phyloP scores from a whole-genome alignment of 2,329 filamentous ascomycete genomes.

The Ceratocystis eucalypticola region DNA sequence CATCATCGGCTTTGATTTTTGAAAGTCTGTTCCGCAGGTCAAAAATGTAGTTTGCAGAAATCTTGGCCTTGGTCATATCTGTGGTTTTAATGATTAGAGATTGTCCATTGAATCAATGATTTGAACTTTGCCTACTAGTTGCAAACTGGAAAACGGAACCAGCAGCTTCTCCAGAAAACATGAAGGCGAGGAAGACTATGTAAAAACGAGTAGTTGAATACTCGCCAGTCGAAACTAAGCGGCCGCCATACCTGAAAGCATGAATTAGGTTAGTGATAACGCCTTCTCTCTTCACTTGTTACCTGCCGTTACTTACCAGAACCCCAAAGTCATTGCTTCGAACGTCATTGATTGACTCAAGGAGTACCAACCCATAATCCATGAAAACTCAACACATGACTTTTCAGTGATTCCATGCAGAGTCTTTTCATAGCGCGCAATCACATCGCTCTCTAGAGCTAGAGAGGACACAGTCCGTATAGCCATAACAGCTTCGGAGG shows the following conservation, averaged over 20 bases:
- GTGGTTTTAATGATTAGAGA: neutral
- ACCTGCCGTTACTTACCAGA: conserved; percentile 25
- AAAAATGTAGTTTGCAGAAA: conserved; percentile 38
- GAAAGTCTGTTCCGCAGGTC: conserved; percentile 27
- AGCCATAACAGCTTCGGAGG: conserved; percentile 36
- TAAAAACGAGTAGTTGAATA: conserved; percentile 37
- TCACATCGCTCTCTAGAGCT: conserved; percentile 33
- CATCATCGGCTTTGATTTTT: conserved; percentile 24
- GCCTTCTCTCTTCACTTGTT: neutral
- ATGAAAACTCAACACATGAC: conserved; percentile 25
- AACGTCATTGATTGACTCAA: conserved; percentile 31
- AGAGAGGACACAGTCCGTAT: conserved; percentile 38
- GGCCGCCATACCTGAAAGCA: conserved; percentile 28
- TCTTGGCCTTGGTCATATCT: conserved; percentile 36
- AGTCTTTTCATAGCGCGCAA: conserved; percentile 26
- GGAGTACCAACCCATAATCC: conserved; percentile 32
- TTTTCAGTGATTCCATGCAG: conserved; percentile 26
- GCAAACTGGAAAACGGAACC: conserved; percentile 34
- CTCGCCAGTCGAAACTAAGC: conserved; percentile 32
- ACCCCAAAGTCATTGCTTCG: conserved; percentile 29
- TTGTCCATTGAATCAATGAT: neutral
- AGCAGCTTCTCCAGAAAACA: conserved; percentile 34
- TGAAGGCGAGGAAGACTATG: conserved; percentile 36
- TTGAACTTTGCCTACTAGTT: conserved; percentile 26
- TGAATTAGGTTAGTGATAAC: neutral